Base-by-base conservation (phyloP, 1,284 basidiomycete species). In the Lignosus rhinocerotis region DNA sequence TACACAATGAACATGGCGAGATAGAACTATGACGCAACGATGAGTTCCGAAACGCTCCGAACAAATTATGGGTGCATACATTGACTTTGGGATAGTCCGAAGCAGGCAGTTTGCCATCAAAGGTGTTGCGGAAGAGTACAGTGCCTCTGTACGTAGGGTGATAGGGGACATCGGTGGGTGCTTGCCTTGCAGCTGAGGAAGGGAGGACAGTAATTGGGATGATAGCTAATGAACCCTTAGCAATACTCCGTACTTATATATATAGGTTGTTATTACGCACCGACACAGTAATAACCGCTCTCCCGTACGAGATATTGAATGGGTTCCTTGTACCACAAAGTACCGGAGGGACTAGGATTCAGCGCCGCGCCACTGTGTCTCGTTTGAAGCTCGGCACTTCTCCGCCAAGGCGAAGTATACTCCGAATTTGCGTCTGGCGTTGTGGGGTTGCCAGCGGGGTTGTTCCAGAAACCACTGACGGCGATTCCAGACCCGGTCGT, bases 71-170 rank as follows among this genome's bases (percentile, higher is more conserved):
- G 54, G 43, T 8, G 16, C 91, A 70, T 72, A 96, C 94, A 62
- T 86, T 89, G 69, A 98, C 92, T 84, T 99, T 99, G n/a, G 96
- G 96, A 72, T 98, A 97, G 72, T 99, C 96, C 2, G 92, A 85
- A 3, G 96, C 95, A 3, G 96, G 86, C 17, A 99, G 80, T 72
- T 93, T 85, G 38, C 96, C 96, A 39, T 90, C 77, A 72, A 98
- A 98, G 2, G 81, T 86, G 73, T 98, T 98, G 67, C 84, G 83
- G 80, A 98, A 99, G 46, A 90, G 77, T 44, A 98, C 90, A 31
- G 81, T 76, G 31, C 94, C 96, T 8, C 80, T 78, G 75, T 96
- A 99, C 19, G 81, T 79, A n/a, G 93, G 88, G 69, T 96, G 93
- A 44, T 77, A 83, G 30, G 82, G 77, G 45, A 81, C 75, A 65